Evolutionary conservation across 2,329 filamentous ascomycete genomes (phyloP), one percentile per base, ranked within the genome.

Genomic region (Sphaerulina populicola): DNA sequence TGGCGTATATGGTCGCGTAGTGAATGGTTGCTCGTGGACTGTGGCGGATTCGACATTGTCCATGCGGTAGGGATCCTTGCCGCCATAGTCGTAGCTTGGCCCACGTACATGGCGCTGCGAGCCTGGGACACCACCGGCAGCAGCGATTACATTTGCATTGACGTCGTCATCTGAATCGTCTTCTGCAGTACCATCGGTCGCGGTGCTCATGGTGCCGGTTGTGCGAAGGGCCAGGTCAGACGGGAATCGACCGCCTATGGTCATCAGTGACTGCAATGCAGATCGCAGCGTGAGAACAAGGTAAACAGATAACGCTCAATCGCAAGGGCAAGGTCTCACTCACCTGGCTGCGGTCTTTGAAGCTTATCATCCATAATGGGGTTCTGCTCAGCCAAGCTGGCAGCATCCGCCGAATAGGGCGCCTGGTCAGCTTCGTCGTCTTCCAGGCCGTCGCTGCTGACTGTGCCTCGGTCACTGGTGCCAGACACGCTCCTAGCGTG

Each of bases 171-270:
- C 46, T 21, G 53, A 46, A n/a, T 52, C 40, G 8, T 51, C 42
- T 14, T 82, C 81, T 47, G 72, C 81, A 61, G 86, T 90, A 69
- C 83, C 88, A 70, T 83, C 81, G 76, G 87, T 94, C 76, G 86
- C 87, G 55, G 86, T 85, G 66, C 86, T 60, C 53, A 55, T 53
- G 15, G 62, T 53, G 7, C 57, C 58, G 88, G 46, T 82, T 75
- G 52, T 83, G 74, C 87, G 83, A 70, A 89, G 86, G 69, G 94
- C 79, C 63, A 97, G 76, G 76, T 96, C 90, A 72, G 87, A 94
- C 72, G 91, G 91, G 75, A 98, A 98, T 71, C 90, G 83, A 76
- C 91, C 67, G 57, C 66, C 65, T 68, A 55, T 30, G 44, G 52
- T 48, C 43, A 54, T 54, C 52, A 54, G 52, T 54, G 39, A 54